A percentile compares a stretch with the other conserved stretches of the same genome.
These are phyloP conservation scores for Musa schizocarpa DNA, from an alignment of 176 grass and related monocot genomes.

Conservation along the genomic window DNA sequence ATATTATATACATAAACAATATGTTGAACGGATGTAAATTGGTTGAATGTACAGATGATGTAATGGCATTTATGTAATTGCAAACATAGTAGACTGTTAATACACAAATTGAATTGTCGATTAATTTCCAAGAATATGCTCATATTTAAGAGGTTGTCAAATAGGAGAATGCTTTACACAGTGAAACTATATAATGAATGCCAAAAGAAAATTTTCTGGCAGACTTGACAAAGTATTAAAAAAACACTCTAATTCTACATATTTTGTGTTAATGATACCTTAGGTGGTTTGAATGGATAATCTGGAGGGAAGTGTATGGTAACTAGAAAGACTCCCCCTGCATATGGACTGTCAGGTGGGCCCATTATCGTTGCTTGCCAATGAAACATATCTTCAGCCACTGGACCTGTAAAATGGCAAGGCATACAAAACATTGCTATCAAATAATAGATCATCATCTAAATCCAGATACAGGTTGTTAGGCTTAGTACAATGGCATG, in stretches of 20 bases:
- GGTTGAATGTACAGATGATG: too few relatives aligned
- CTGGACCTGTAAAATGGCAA: background rate
- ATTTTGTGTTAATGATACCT: background rate
- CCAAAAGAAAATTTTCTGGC: too few relatives aligned
- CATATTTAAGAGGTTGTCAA: background rate
- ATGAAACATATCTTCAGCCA: background rate
- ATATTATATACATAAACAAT: too few relatives aligned
- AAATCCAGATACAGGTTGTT: background rate
- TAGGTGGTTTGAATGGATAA: slow-evolving; percentile 2
- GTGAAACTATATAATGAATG: too few relatives aligned
- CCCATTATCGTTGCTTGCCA: slow-evolving; percentile 1
- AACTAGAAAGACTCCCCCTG: background rate
- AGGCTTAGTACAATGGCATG: background rate
- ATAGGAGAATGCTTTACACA: background rate
- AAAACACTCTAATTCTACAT: too few relatives aligned
- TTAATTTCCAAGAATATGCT: too few relatives aligned
- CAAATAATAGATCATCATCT: background rate
- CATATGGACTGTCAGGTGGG: background rate
- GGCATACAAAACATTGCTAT: background rate
- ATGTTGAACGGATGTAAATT: too few relatives aligned
- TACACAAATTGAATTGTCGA: too few relatives aligned
- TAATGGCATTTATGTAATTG: too few relatives aligned
- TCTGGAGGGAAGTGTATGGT: background rate
- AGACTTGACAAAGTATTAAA: too few relatives aligned
- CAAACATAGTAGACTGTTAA: too few relatives aligned